These are phyloP conservation scores for Taphrina pruni DNA, from an alignment of 1,139 yeast genomes.

Conservation along the genomic window DNA sequence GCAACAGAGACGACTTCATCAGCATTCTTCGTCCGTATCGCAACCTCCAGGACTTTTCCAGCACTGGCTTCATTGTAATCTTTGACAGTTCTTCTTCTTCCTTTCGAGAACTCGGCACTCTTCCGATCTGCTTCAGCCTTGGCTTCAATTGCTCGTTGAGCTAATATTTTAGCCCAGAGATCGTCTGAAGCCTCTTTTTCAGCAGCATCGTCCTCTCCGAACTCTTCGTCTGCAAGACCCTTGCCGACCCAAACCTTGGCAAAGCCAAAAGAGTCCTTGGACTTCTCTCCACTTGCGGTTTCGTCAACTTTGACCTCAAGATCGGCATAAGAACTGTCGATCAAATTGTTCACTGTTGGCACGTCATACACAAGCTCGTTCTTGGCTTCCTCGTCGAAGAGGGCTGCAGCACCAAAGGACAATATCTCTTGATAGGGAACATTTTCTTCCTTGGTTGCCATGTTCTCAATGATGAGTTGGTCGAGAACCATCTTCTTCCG, in stretches of 20 bases:
- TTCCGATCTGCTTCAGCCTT: conserved; percentile 27
- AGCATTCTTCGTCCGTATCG: neutral
- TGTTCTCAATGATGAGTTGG: conserved; percentile 69
- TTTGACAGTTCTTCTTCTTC: conserved; percentile 34
- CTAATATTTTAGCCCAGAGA: conserved; percentile 45
- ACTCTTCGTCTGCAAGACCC: conserved; percentile 31
- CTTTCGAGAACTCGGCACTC: conserved; percentile 41
- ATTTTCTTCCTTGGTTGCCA: conserved; percentile 43
- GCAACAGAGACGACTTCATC: conserved; percentile 4
- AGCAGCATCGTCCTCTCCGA: conserved; percentile 38
- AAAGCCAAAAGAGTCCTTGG: conserved; percentile 49
- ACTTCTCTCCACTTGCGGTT: conserved; percentile 68
- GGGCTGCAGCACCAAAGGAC: conserved; percentile 45
- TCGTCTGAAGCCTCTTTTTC: conserved; percentile 38
- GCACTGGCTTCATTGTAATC: conserved; percentile 37
- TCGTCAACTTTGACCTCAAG: conserved; percentile 81
- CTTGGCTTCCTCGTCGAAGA: conserved; percentile 45
- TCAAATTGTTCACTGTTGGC: conserved; percentile 43
- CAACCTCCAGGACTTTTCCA: conserved; percentile 16
- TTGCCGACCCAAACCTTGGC: conserved; percentile 46
- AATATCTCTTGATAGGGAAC: conserved; percentile 45
- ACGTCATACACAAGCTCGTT: conserved; percentile 44
- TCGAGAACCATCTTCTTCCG: conserved; percentile 83
- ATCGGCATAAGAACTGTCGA: conserved; percentile 59
- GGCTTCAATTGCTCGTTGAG: conserved; percentile 43